Conservation (phyloP, 495 filamentous ascomycete genomes). For the Penicillium canescens region DNA sequence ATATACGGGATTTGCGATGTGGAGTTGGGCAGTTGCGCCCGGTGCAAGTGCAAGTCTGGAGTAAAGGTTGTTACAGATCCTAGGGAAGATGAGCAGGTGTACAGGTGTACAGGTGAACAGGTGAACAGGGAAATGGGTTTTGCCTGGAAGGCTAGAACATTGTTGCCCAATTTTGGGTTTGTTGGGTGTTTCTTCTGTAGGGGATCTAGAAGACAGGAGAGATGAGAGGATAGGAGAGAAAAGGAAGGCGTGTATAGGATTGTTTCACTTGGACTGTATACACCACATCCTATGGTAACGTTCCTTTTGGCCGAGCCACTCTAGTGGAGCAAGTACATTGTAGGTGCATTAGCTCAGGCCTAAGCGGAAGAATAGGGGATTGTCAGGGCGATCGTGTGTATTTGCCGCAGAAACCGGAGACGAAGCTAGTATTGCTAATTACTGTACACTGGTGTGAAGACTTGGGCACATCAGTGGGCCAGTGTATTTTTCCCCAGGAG, state of each 20-base stretch:
- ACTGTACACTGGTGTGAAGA: conserved; percentile 7
- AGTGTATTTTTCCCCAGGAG: conserved; percentile 28
- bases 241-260: background rate
- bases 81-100: too few relatives aligned
- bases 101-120: too few relatives aligned
- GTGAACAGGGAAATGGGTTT: background rate
- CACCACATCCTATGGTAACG: background rate
- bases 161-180: too few relatives aligned
- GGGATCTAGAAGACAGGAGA: background rate
- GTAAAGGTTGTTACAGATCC: too few relatives aligned
- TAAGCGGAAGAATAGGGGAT: background rate
- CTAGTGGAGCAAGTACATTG: background rate
- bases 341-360: background rate
- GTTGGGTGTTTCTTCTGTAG: background rate
- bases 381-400: background rate
- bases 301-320: background rate
- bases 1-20: conserved; percentile 7
- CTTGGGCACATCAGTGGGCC: conserved; percentile 18
- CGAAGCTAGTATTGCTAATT: conserved; percentile 19
- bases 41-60: background rate
- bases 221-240: too few relatives aligned
- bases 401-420: conserved; percentile 10
- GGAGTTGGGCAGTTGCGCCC: background rate
- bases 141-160: too few relatives aligned
- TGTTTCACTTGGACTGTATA: background rate